These are phyloP conservation scores for Botryotinia globosa DNA, from an alignment of 2,329 filamentous ascomycete genomes.

Conservation along the genomic window DNA sequence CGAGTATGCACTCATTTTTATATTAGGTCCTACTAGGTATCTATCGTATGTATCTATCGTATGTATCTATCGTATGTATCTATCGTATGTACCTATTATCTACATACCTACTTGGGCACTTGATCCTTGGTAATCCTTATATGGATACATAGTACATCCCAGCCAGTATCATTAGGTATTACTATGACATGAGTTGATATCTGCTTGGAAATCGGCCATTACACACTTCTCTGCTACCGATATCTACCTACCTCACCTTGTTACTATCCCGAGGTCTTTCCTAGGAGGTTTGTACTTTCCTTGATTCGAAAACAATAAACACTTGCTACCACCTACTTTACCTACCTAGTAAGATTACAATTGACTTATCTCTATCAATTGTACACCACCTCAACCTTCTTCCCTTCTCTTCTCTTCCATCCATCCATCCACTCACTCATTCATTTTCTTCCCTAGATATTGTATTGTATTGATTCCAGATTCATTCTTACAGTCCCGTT, in stretches of 20 bases:
- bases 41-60: no score
- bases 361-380: neutral
- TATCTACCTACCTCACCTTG: no score
- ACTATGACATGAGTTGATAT: neutral
- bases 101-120: no score
- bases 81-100: no score
- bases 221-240: neutral
- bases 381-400: neutral
- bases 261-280: no score
- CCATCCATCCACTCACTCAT: no score
- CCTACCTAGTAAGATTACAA: neutral
- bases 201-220: neutral
- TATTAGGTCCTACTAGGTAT: neutral
- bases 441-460: neutral
- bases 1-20: neutral
- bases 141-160: no score
- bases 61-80: no score
- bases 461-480: neutral
- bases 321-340: no score
- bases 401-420: neutral
- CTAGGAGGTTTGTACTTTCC: neutral
- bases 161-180: neutral
- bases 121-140: neutral
- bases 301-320: neutral
- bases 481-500: neutral